A percentile compares a stretch with the other conserved stretches of the same genome.
These are phyloP conservation scores for Gracilariopsis chorda DNA, from an alignment of 23 red algal genomes.

Conservation along the genomic window DNA sequence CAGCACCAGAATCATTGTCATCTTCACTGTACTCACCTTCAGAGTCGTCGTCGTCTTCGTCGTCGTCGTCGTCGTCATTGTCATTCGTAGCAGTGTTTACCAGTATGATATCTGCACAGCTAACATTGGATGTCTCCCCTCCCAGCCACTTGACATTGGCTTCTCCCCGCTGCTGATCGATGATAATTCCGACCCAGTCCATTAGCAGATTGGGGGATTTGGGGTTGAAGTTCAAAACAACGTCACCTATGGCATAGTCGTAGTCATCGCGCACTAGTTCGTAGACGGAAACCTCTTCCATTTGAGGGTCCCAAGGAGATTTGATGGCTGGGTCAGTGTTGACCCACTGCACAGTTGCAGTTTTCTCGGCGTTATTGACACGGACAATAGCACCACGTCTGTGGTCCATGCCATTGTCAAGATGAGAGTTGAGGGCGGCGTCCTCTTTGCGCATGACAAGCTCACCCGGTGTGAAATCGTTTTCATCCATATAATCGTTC, in stretches of 20 bases:
- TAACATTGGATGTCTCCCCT: background rate
- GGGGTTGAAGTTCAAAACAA: constrained; percentile 8
- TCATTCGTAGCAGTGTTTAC: background rate
- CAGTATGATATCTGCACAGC: constrained; percentile 4
- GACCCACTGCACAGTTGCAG: constrained; percentile 35
- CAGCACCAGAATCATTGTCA: background rate
- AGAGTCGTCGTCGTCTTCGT: background rate
- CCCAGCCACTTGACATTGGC: constrained; percentile 28
- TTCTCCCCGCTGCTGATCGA: constrained; percentile 3
- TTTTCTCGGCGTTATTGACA: constrained; percentile 46
- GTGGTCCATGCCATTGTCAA: background rate
- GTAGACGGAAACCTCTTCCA: constrained; percentile 65
- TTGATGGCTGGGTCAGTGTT: background rate
- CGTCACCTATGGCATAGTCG: constrained; percentile 41
- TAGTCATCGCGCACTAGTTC: constrained; percentile 42
- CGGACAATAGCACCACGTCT: constrained; percentile 42
- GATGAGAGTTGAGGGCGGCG: background rate
- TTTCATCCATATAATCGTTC: constrained; percentile 23
- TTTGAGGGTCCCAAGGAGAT: background rate
- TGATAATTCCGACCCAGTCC: constrained; percentile 60
- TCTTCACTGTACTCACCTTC: background rate
- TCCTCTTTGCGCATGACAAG: constrained; percentile 43
- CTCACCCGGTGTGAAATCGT: constrained; percentile 54
- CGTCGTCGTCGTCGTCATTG: background rate
- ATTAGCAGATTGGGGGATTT: background rate